These are phyloP conservation scores for Aureobasidium namibiae DNA, from an alignment of 2,329 filamentous ascomycete genomes.

Conservation along the genomic window DNA sequence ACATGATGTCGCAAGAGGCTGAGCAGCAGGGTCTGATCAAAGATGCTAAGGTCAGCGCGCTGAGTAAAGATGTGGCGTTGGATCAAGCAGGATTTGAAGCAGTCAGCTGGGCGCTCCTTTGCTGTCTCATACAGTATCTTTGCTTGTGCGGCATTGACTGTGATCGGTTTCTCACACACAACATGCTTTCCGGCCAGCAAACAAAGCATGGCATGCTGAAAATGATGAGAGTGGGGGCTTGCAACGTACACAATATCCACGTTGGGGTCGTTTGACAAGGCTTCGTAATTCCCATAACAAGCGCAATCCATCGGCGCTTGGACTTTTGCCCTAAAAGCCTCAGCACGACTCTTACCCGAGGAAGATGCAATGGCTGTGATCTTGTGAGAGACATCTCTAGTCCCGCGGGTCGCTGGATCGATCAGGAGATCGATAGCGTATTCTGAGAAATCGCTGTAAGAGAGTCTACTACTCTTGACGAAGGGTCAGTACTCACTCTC, in stretches of 20 bases:
- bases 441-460: not conserved
- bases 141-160: slow-evolving; percentile 34
- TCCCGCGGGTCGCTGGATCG: not conserved
- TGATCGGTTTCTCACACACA: slow-evolving; percentile 41
- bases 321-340: not conserved
- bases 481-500: not conserved
- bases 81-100: slow-evolving; percentile 38
- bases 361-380: not conserved
- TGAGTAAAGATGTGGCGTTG: slow-evolving; percentile 37
- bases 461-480: not conserved
- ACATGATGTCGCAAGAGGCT: slow-evolving; percentile 49
- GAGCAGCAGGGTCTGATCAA: slow-evolving; percentile 45
- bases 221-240: slow-evolving; percentile 39
- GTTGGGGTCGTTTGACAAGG: slow-evolving; percentile 16
- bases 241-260: slow-evolving; percentile 42
- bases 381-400: not conserved
- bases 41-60: slow-evolving; percentile 27
- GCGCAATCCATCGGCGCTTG: not conserved
- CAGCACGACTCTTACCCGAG: not conserved
- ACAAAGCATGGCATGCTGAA: slow-evolving; percentile 36
- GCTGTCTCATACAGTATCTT: slow-evolving; percentile 21
- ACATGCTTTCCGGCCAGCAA: slow-evolving; percentile 37
- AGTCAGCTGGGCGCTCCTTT: slow-evolving; percentile 42
- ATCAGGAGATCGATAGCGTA: not conserved
- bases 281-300: not conserved